These are phyloP conservation scores for Fusarium agapanthi DNA, from an alignment of 2,329 filamentous ascomycete genomes.

Conservation along the genomic window DNA sequence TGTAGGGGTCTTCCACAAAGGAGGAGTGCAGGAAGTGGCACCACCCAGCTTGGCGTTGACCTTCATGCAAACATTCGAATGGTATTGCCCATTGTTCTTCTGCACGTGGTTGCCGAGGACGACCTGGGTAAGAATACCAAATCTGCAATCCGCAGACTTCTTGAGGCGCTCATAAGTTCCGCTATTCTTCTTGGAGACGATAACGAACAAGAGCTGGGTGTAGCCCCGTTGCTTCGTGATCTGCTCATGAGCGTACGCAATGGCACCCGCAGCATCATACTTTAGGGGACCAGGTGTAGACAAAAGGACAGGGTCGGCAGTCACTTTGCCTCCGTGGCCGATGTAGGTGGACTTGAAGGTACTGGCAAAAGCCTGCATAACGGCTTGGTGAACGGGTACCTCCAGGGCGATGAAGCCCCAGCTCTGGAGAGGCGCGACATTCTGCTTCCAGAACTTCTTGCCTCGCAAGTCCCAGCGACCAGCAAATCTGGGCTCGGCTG, in stretches of 20 bases:
- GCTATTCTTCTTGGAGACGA: conserved; percentile 76
- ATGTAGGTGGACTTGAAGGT: conserved; percentile 57
- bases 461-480: conserved; percentile 90
- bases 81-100: conserved; percentile 81
- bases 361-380: conserved; percentile 46
- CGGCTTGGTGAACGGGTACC: conserved; percentile 56
- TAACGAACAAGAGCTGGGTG: conserved; percentile 82
- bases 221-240: conserved; percentile 63
- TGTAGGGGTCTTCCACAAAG: conserved; percentile 46
- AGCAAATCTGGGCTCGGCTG: conserved; percentile 67
- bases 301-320: conserved; percentile 47
- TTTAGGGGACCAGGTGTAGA: conserved; percentile 42
- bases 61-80: conserved; percentile 95
- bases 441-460: conserved; percentile 75
- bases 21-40: conserved; percentile 64
- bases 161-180: conserved; percentile 86
- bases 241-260: conserved; percentile 54
- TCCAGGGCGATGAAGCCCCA: conserved; percentile 81
- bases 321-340: conserved; percentile 59
- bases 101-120: conserved; percentile 75
- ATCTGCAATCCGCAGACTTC: conserved; percentile 86
- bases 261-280: conserved; percentile 59
- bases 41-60: conserved; percentile 96
- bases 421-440: conserved; percentile 67
- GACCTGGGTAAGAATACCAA: conserved; percentile 84